phyloP scores from a whole-genome alignment of 2,329 filamentous ascomycete species.

The Stachybotrys echinatus region DNA sequence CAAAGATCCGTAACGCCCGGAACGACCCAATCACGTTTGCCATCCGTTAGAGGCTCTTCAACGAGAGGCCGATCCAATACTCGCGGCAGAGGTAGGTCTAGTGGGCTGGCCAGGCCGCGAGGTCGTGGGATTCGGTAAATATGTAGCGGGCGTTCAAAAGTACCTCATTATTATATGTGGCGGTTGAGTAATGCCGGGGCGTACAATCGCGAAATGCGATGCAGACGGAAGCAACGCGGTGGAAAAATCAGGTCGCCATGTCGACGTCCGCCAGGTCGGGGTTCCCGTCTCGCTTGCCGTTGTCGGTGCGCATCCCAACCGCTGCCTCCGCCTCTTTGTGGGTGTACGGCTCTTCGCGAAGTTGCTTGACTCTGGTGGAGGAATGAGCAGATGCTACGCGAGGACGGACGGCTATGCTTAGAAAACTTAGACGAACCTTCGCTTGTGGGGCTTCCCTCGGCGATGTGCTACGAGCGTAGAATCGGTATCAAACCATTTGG shows the following conservation, averaged over 20 bases:
- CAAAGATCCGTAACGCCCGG: constrained; percentile 39
- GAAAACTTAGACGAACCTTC: constrained; percentile 45
- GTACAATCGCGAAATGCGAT: too few relatives aligned
- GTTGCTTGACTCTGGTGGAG: constrained; percentile 62
- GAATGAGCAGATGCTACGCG: constrained; percentile 4
- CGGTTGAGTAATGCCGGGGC: too few relatives aligned
- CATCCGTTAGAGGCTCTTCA: constrained; percentile 36
- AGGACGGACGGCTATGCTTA: background rate
- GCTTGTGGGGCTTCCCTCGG: constrained; percentile 89
- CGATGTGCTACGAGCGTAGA: constrained; percentile 68
- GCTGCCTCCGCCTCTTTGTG: constrained; percentile 83
- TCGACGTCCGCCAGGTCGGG: constrained; percentile 17
- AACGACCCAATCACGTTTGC: constrained; percentile 40
- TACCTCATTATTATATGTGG: too few relatives aligned
- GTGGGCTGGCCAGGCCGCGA: constrained; percentile 40
- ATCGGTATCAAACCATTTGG: constrained; percentile 93
- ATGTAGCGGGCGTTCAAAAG: background rate
- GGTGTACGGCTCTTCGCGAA: constrained; percentile 80
- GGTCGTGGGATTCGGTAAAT: constrained; percentile 42
- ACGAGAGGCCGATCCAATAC: constrained; percentile 20
- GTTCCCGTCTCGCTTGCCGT: constrained; percentile 27
- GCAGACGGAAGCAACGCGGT: too few relatives aligned
- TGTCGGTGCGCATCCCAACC: constrained; percentile 65
- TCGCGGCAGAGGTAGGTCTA: constrained; percentile 31
- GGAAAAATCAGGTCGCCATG: constrained; percentile 23